Conservation (phyloP, 108 stramenopile genomes). For the Licmophora abbreviata region DNA sequence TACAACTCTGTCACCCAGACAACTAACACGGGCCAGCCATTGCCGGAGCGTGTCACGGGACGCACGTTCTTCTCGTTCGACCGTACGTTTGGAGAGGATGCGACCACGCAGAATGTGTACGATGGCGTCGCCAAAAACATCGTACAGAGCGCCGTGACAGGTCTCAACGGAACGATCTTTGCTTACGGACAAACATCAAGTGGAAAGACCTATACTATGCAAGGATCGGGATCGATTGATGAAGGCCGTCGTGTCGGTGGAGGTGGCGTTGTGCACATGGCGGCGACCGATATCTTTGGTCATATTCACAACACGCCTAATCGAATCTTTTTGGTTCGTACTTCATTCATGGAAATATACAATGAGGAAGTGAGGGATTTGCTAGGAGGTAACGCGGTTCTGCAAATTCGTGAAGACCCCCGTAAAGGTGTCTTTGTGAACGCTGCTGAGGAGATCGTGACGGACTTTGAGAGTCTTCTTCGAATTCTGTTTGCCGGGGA, state of each 20-base stretch:
- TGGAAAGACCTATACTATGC: constrained; percentile 94
- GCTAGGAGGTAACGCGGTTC: constrained; percentile 38
- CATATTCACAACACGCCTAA: constrained; percentile 51
- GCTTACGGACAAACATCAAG: constrained; percentile 90
- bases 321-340: constrained; percentile 78
- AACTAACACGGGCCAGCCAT: constrained; percentile 58
- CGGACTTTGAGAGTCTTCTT: constrained; percentile 70
- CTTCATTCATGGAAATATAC: constrained; percentile 98
- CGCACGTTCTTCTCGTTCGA: constrained; percentile 92
- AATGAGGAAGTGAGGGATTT: constrained; percentile 98
- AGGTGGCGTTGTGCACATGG: constrained; percentile 80
- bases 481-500: constrained; percentile 73
- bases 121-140: constrained; percentile 78
- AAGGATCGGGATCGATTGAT: constrained; percentile 67
- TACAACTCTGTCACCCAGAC: constrained; percentile 71
- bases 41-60: constrained; percentile 52
- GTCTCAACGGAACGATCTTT: constrained; percentile 97
- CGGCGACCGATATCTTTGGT: constrained; percentile 72
- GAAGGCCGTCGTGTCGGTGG: constrained; percentile 34
- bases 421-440: constrained; percentile 94
- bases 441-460: constrained; percentile 72
- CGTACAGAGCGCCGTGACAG: constrained; percentile 77
- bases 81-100: constrained; percentile 78
- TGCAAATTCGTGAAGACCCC: constrained; percentile 90
- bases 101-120: constrained; percentile 83